These are phyloP conservation scores for Hondaea fermentalgiana DNA, from an alignment of 108 stramenopile genomes.

Conservation along the genomic window DNA sequence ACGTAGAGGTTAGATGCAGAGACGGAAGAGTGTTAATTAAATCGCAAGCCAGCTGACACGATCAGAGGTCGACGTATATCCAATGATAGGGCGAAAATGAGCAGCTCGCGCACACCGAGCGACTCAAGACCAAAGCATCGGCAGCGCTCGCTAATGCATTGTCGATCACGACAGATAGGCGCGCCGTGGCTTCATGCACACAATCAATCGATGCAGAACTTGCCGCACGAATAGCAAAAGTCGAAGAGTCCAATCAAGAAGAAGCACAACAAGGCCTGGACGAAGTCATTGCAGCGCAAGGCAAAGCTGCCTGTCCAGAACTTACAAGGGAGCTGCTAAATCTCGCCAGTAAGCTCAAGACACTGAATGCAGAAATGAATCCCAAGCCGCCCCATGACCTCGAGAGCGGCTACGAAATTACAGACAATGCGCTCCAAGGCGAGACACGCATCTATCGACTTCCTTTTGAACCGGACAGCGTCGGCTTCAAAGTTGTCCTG, in stretches of 20 bases:
- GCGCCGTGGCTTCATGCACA: no score
- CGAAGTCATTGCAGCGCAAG: background rate
- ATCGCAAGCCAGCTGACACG: no score
- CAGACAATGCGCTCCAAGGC: background rate
- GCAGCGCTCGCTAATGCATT: no score
- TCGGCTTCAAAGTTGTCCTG: background rate
- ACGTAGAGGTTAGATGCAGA: background rate
- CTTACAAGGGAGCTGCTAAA: background rate
- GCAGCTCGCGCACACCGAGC: no score
- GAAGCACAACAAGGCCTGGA: background rate
- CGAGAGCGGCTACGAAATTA: conserved; percentile 1
- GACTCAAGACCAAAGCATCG: no score
- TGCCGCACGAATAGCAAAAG: background rate
- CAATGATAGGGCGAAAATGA: no score
- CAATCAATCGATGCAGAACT: background rate
- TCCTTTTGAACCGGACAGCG: background rate
- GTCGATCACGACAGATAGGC: no score
- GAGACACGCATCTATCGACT: background rate
- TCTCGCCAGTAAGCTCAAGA: background rate
- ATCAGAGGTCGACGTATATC: no score
- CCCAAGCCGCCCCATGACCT: background rate
- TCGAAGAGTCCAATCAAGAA: background rate
- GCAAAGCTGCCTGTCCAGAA: background rate
- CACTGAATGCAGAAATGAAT: background rate
- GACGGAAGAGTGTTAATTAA: no score